Conservation (phyloP, 1,284 basidiomycete genomes). For the Tilletia horrida region DNA sequence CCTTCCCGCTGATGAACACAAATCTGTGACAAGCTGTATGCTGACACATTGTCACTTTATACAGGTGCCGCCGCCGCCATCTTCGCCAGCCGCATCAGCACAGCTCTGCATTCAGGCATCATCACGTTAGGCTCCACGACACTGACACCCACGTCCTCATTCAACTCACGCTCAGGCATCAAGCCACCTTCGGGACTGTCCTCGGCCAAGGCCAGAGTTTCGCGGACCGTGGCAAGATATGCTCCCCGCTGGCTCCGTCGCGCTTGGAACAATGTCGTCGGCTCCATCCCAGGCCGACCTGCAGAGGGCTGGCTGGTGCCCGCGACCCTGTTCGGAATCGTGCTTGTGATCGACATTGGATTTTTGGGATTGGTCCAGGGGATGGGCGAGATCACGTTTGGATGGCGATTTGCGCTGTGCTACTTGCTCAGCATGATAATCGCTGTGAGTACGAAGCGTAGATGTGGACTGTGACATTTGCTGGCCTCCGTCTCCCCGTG, state of each 20-base stretch:
- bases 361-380: conserved; percentile 40
- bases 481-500: too few relatives aligned
- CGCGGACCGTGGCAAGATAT: neutral
- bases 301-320: conserved; percentile 46
- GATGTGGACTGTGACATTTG: too few relatives aligned
- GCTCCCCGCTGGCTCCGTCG: conserved; percentile 10
- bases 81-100: conserved; percentile 84
- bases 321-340: conserved; percentile 37
- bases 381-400: conserved; percentile 41
- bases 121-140: conserved; percentile 18
- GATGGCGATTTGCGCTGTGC: conserved; percentile 36
- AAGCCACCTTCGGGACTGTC: neutral
- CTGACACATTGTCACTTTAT: conserved; percentile 24
- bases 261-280: neutral
- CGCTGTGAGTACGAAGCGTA: conserved; percentile 15
- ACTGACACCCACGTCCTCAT: conserved; percentile 12
- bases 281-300: conserved; percentile 24
- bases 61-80: conserved; percentile 77
- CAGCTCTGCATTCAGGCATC: conserved; percentile 66
- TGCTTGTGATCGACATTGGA: conserved; percentile 31
- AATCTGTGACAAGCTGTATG: too few relatives aligned
- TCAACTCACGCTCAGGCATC: neutral
- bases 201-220: neutral
- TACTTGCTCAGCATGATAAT: conserved; percentile 24
- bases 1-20: neutral